Evolutionary conservation across 495 filamentous ascomycete species (phyloP).

Genomic region (Trichoderma virens): DNA sequence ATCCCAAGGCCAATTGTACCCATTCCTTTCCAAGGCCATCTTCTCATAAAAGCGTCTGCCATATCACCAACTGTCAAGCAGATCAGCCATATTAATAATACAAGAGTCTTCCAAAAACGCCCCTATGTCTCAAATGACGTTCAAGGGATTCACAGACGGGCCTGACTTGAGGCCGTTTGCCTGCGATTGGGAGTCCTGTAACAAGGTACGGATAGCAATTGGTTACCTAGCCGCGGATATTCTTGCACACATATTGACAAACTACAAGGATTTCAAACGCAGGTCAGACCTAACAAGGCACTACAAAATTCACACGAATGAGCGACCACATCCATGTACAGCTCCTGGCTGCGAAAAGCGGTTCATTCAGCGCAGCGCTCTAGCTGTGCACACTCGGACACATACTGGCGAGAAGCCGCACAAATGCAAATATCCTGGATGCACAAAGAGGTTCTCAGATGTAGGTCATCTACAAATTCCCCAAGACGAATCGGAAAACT

Average conservation of each 20-base stretch:
- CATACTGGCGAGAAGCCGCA: slow-evolving; percentile 74
- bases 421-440: slow-evolving; percentile 69
- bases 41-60: too few species aligned
- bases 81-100: too few species aligned
- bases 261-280: slow-evolving; percentile 74
- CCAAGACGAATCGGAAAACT: slow-evolving; percentile 30
- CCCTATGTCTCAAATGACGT: background rate
- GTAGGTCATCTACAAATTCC: slow-evolving; percentile 41
- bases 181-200: slow-evolving; percentile 45
- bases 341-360: slow-evolving; percentile 70
- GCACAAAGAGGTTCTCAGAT: slow-evolving; percentile 80
- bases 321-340: slow-evolving; percentile 70
- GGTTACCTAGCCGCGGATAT: background rate
- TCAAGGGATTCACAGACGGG: background rate
- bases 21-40: too few species aligned
- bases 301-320: slow-evolving; percentile 85
- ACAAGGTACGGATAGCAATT: slow-evolving; percentile 35
- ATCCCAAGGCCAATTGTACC: too few species aligned
- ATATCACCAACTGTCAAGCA: too few species aligned
- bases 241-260: slow-evolving; percentile 5
- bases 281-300: slow-evolving; percentile 87
- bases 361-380: slow-evolving; percentile 83
- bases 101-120: too few species aligned
- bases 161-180: slow-evolving; percentile 22
- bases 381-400: slow-evolving; percentile 79